phyloP scores from a whole-genome alignment of 2,329 filamentous ascomycete genomes.

The Penicillium sp. region DNA sequence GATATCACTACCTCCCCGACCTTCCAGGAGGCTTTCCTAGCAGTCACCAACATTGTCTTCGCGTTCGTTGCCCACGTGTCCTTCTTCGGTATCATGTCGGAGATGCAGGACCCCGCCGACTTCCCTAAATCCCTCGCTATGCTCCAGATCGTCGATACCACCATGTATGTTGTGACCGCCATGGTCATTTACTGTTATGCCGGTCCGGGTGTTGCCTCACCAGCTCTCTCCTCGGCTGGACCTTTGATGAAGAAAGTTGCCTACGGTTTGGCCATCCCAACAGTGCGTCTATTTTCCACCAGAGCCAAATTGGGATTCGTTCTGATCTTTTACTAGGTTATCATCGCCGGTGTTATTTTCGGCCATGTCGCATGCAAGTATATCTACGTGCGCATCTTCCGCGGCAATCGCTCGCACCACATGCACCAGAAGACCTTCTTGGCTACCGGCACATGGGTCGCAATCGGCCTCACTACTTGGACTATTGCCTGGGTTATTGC shows the following conservation, averaged over 20 bases:
- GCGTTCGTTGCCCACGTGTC: constrained; percentile 62
- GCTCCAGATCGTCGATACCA: constrained; percentile 55
- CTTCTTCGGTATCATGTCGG: constrained; percentile 63
- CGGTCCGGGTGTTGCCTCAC: constrained; percentile 57
- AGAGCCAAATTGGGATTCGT: background rate
- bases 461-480: constrained; percentile 54
- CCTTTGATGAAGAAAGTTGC: constrained; percentile 57
- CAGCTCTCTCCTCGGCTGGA: constrained; percentile 62
- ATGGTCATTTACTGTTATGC: constrained; percentile 65
- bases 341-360: constrained; percentile 63
- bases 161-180: constrained; percentile 62
- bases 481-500: constrained; percentile 62
- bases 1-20: constrained; percentile 49
- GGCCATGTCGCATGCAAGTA: constrained; percentile 63
- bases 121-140: constrained; percentile 60
- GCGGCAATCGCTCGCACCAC: constrained; percentile 51
- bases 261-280: constrained; percentile 64
- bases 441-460: constrained; percentile 56
- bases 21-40: constrained; percentile 27
- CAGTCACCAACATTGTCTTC: constrained; percentile 65
- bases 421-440: constrained; percentile 47
- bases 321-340: constrained; percentile 37
- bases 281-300: constrained; percentile 31
- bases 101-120: constrained; percentile 57
- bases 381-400: constrained; percentile 59